These are phyloP conservation scores for Moringa oleifera DNA, from an alignment of 345 rosid genomes.

Conservation along the genomic window DNA sequence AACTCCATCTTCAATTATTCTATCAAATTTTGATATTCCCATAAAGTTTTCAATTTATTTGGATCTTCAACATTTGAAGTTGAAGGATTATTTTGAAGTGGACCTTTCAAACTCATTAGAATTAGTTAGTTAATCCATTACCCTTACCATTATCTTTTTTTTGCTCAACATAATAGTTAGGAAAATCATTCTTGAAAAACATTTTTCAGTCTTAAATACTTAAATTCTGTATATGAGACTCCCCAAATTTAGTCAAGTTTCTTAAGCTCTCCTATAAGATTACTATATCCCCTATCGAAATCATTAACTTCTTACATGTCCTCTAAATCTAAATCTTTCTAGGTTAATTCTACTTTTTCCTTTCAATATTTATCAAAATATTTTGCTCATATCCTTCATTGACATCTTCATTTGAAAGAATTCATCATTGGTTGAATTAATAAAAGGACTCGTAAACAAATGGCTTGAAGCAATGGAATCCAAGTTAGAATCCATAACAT, in stretches of 20 bases:
- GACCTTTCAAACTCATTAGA: not conserved
- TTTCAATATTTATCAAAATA: conserved; percentile 9
- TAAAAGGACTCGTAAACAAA: conserved; percentile 32
- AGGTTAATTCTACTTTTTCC: conserved; percentile 11
- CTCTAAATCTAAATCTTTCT: conserved; percentile 18
- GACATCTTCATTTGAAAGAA: conserved; percentile 57
- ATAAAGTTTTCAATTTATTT: conserved; percentile 49
- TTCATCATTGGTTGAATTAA: conserved; percentile 39
- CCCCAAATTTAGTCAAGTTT: conserved; percentile 24
- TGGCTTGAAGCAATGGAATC: conserved; percentile 54
- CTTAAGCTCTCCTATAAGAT: conserved; percentile 26
- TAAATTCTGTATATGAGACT: conserved; percentile 16
- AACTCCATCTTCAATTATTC: conserved; percentile 90
- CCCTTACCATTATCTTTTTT: conserved; percentile 14
- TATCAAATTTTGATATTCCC: conserved; percentile 94
- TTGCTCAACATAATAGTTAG: not conserved
- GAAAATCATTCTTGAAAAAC: not conserved
- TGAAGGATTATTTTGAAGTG: conserved; percentile 13
- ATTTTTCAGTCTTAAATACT: not conserved
- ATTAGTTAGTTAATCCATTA: conserved; percentile 9
- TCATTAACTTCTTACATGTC: conserved; percentile 9
- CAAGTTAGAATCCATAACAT: conserved; percentile 37
- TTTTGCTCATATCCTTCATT: conserved; percentile 21
- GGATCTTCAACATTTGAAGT: conserved; percentile 37
- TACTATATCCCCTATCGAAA: conserved; percentile 18